These are phyloP conservation scores for Helicosporidium sp. DNA, from an alignment of 139 green algal species.

Conservation along the genomic window DNA sequence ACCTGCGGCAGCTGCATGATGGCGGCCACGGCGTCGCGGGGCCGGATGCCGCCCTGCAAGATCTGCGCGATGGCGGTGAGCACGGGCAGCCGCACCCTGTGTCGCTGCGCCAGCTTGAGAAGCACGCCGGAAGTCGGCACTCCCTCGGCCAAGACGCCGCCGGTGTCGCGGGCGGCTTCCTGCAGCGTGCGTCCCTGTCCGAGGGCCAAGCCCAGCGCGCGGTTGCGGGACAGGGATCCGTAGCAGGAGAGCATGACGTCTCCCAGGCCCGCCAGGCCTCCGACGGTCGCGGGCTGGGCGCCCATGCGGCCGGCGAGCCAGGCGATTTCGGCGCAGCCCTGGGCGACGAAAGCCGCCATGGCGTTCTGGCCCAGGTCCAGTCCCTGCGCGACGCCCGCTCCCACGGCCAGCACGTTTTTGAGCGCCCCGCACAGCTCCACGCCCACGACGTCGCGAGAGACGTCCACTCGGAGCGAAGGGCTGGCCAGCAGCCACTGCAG, in stretches of 20 bases:
- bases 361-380: constrained; percentile 90
- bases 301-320: constrained; percentile 90
- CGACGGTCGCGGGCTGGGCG: constrained; percentile 70
- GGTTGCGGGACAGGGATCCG: constrained; percentile 78
- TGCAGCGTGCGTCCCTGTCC: constrained; percentile 67
- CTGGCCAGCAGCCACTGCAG: constrained; percentile 74
- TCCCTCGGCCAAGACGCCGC: constrained; percentile 71
- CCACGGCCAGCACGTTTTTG: constrained; percentile 98
- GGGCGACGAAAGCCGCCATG: constrained; percentile 72
- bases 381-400: constrained; percentile 89
- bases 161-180: constrained; percentile 65
- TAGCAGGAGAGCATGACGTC: constrained; percentile 99
- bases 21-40: constrained; percentile 59
- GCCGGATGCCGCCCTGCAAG: constrained; percentile 57
- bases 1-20: constrained; percentile 95
- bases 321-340: constrained; percentile 65
- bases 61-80: constrained; percentile 85
- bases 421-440: constrained; percentile 93
- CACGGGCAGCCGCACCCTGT: constrained; percentile 80
- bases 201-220: constrained; percentile 71
- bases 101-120: constrained; percentile 65
- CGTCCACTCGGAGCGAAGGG: constrained; percentile 80
- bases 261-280: constrained; percentile 66
- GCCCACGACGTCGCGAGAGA: constrained; percentile 73
- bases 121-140: constrained; percentile 84